These are phyloP conservation scores for Giardia duodenalis DNA, from an alignment of 208 protist species.

Conservation along the genomic window DNA sequence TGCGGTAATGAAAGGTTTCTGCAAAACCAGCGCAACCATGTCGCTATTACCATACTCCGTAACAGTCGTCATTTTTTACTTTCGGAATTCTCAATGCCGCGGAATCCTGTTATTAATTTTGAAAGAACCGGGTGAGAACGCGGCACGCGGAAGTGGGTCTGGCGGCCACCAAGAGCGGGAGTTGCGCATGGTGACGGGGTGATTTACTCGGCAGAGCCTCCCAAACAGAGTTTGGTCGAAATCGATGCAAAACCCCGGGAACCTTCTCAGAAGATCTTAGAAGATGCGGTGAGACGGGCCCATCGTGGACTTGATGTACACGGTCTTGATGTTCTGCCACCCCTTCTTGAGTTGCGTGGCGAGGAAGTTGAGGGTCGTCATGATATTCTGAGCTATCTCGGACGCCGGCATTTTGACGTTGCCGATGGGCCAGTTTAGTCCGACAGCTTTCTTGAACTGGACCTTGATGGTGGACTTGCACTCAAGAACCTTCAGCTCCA, in stretches of 20 bases:
- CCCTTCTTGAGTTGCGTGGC: conserved; percentile 98
- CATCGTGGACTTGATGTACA: conserved; percentile 97
- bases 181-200: too few relatives aligned
- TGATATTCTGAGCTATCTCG: conserved; percentile 78
- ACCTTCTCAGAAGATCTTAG: too few relatives aligned
- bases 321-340: conserved; percentile 96
- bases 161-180: too few relatives aligned
- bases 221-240: too few relatives aligned
- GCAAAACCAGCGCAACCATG: neutral
- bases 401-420: conserved; percentile 78
- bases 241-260: too few relatives aligned
- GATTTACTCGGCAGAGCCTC: too few relatives aligned
- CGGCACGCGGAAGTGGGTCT: too few relatives aligned
- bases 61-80: conserved; percentile 7
- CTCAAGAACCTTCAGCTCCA: conserved; percentile 75
- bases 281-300: conserved; percentile 87
- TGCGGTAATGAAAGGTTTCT: neutral
- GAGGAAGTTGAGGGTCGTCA: conserved; percentile 90
- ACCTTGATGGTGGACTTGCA: conserved; percentile 84
- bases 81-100: too few relatives aligned
- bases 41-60: neutral
- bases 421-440: conserved; percentile 83
- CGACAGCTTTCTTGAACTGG: conserved; percentile 96
- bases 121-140: too few relatives aligned
- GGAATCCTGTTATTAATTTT: too few relatives aligned